These are phyloP conservation scores for Rubroboletus satanas DNA, from an alignment of 768 basidiomycete species.

Conservation along the genomic window DNA sequence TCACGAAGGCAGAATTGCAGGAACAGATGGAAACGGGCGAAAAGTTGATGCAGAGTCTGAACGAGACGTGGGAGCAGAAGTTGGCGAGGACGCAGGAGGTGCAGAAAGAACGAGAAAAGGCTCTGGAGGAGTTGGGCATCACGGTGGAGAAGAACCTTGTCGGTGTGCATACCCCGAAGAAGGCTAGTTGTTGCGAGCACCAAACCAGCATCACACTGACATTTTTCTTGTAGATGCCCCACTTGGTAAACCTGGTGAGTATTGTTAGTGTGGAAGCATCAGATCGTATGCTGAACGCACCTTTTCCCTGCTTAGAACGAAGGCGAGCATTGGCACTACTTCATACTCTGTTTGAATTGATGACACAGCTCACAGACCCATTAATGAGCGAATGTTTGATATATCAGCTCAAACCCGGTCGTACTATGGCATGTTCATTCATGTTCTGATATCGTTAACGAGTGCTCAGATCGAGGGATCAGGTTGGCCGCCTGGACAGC, in stretches of 20 bases:
- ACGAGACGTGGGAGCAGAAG: constrained; percentile 97
- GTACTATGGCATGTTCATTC: constrained; percentile 56
- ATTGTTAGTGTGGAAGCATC: constrained; percentile 8
- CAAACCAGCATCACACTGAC: constrained; percentile 9
- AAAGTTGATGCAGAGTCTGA: constrained; percentile 89
- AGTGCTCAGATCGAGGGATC: constrained; percentile 12
- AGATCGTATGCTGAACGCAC: constrained; percentile 12
- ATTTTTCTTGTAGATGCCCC: constrained; percentile 64
- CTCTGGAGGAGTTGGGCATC: constrained; percentile 95
- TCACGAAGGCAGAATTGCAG: constrained; percentile 95
- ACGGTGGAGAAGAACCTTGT: constrained; percentile 95
- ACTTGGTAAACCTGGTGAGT: constrained; percentile 88
- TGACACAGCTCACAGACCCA: constrained; percentile 56
- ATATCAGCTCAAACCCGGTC: constrained; percentile 86
- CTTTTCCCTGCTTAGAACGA: constrained; percentile 50
- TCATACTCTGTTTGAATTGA: constrained; percentile 2
- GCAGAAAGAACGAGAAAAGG: constrained; percentile 96
- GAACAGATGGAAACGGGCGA: constrained; percentile 96
- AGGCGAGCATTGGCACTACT: constrained; percentile 41
- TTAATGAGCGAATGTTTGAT: constrained; percentile 95
- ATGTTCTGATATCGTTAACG: not conserved
- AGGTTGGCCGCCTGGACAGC: constrained; percentile 89
- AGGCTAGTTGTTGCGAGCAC: constrained; percentile 39
- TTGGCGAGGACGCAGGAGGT: constrained; percentile 87
- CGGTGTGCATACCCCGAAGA: constrained; percentile 97